Evolutionary conservation across 257 asterid species (phyloP).

Genomic region (Solanum pennellii): DNA sequence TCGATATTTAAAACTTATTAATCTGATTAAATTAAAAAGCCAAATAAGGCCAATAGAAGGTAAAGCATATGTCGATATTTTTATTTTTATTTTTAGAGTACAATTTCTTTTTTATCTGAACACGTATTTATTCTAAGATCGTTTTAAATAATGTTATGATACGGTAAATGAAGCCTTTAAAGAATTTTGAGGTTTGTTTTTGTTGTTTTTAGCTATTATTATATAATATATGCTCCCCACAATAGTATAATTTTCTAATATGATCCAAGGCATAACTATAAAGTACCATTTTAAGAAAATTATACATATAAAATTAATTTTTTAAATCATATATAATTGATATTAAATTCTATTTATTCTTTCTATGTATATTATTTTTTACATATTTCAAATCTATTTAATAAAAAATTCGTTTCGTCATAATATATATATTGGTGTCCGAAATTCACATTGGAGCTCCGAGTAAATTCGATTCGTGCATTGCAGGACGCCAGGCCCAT

Average conservation of each 20-base stretch:
- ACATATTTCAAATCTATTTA: background rate
- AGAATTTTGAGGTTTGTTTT: background rate
- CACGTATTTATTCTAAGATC: background rate
- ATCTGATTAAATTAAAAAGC: no score
- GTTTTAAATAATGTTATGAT: no score
- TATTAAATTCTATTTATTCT: no score
- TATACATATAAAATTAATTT: no score
- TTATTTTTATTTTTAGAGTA: no score
- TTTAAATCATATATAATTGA: no score
- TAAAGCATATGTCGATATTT: no score
- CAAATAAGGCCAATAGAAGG: no score
- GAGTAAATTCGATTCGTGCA: rapidly evolving
- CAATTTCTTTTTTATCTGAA: no score
- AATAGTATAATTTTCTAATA: no score
- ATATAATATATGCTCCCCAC: background rate
- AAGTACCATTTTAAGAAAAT: no score
- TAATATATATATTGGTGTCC: rapidly evolving
- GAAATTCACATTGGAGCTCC: rapidly evolving
- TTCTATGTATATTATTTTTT: background rate
- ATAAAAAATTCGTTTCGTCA: background rate
- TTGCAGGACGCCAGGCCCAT: rapidly evolving
- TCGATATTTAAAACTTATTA: no score
- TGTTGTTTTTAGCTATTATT: background rate
- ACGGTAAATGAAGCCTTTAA: background rate
- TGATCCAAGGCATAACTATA: background rate